Percentiles rank a stretch among this genome's conserved stretches.
Conservation (phyloP, 192 early-diverging fungal genomes). For the Cetraspora pellucida region DNA sequence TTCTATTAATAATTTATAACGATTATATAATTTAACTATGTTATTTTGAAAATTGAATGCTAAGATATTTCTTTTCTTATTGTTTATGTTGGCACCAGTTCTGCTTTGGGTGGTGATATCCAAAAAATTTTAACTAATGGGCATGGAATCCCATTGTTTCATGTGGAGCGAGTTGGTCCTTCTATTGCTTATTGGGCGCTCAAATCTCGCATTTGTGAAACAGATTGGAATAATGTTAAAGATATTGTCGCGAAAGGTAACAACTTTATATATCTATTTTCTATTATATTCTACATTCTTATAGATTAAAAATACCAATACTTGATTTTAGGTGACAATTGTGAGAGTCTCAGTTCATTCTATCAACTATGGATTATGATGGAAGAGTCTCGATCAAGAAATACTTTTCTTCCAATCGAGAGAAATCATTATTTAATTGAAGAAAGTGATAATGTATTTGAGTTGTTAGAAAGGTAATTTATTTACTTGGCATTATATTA, state of each 20-base stretch:
- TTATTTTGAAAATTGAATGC: neutral
- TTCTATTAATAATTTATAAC: neutral
- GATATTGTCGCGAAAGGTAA: slow-evolving; percentile 18
- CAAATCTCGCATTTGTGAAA: slow-evolving; percentile 6
- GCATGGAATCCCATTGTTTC: slow-evolving; percentile 14
- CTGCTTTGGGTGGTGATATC: neutral
- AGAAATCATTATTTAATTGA: slow-evolving; percentile 15
- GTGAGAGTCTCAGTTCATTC: slow-evolving; percentile 1
- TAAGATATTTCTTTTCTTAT: neutral
- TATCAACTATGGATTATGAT: slow-evolving; percentile 29
- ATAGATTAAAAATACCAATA: neutral
- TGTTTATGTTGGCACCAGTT: neutral
- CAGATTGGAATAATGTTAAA: slow-evolving; percentile 8
- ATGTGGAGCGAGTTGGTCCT: slow-evolving; percentile 23
- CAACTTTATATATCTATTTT: neutral
- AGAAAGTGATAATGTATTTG: neutral
- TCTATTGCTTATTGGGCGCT: slow-evolving; percentile 31
- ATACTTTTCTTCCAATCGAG: neutral
- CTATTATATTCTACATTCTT: neutral
- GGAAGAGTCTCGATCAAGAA: slow-evolving; percentile 11
- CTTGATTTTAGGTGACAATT: neutral
- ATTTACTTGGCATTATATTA: neutral
- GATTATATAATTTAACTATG: too few species aligned
- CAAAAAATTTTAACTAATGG: slow-evolving; percentile 6
- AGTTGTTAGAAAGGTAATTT: slow-evolving; percentile 7